phyloP scores from a whole-genome alignment of 306 rosid species.

The Cicer pinnatifidum region DNA sequence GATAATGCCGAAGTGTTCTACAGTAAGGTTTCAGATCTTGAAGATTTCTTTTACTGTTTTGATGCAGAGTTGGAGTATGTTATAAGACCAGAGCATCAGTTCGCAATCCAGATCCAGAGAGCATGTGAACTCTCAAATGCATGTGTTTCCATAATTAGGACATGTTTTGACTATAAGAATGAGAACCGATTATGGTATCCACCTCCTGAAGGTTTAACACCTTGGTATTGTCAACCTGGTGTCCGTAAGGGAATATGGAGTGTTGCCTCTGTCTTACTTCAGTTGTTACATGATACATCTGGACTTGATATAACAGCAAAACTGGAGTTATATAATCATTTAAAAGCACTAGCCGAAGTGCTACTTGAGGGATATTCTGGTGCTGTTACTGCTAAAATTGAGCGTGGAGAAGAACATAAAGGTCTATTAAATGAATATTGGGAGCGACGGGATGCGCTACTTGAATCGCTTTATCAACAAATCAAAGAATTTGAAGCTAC shows the following conservation, averaged over 20 bases:
- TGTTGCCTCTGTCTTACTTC: slow-evolving; percentile 74
- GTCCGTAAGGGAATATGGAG: slow-evolving; percentile 87
- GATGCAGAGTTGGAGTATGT: slow-evolving; percentile 81
- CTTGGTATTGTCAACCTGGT: slow-evolving; percentile 87
- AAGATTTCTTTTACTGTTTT: slow-evolving; percentile 78
- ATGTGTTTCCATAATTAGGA: slow-evolving; percentile 68
- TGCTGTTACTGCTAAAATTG: slow-evolving; percentile 85
- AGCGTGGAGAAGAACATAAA: slow-evolving; percentile 73
- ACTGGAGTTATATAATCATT: slow-evolving; percentile 67
- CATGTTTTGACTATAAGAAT: slow-evolving; percentile 71
- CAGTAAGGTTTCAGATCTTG: slow-evolving; percentile 95
- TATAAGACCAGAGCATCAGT: slow-evolving; percentile 68
- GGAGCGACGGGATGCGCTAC: slow-evolving; percentile 85
- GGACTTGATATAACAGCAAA: slow-evolving; percentile 65
- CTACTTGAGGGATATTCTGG: slow-evolving; percentile 88
- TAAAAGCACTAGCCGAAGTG: slow-evolving; percentile 79
- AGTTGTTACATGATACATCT: slow-evolving; percentile 70
- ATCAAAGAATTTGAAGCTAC: slow-evolving; percentile 62
- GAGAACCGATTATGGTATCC: slow-evolving; percentile 94
- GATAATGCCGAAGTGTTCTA: slow-evolving; percentile 97
- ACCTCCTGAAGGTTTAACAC: slow-evolving; percentile 86
- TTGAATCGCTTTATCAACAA: slow-evolving; percentile 70
- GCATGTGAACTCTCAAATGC: slow-evolving; percentile 92
- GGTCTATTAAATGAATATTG: slow-evolving; percentile 82
- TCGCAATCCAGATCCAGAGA: slow-evolving; percentile 71